These are phyloP conservation scores for Guyanaporus albipodus DNA, from an alignment of 768 basidiomycete genomes.

Conservation along the genomic window DNA sequence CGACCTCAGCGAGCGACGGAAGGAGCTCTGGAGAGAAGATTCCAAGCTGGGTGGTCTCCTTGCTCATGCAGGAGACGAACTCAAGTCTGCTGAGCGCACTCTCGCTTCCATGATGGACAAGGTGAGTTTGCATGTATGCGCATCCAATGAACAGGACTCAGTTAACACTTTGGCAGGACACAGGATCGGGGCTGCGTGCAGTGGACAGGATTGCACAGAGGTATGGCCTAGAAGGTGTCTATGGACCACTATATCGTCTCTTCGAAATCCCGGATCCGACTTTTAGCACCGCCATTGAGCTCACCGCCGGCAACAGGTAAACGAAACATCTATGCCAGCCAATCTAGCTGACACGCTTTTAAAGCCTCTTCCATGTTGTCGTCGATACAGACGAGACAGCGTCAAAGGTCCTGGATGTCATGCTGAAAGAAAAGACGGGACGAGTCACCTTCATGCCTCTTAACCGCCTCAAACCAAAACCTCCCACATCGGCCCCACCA, in stretches of 20 bases:
- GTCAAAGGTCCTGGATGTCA: conserved; percentile 82
- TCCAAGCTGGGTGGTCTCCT: conserved; percentile 79
- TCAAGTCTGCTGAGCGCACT: conserved; percentile 73
- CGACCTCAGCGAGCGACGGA: conserved; percentile 73
- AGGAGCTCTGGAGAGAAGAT: conserved; percentile 95
- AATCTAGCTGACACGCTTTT: conserved; percentile 2
- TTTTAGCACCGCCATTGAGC: conserved; percentile 89
- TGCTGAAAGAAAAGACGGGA: conserved; percentile 91
- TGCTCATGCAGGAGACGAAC: conserved; percentile 72
- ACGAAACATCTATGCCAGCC: neutral
- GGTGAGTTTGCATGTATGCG: conserved; percentile 37
- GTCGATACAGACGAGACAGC: conserved; percentile 97
- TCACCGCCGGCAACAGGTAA: conserved; percentile 94
- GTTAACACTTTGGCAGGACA: conserved; percentile 58
- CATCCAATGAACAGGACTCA: neutral
- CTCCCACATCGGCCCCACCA: conserved; percentile 50
- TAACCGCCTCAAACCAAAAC: conserved; percentile 85
- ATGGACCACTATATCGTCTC: conserved; percentile 90
- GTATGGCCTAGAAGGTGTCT: conserved; percentile 74
- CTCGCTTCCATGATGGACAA: conserved; percentile 96
- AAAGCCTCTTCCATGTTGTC: conserved; percentile 88
- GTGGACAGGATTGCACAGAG: conserved; percentile 81
- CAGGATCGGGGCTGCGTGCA: conserved; percentile 81
- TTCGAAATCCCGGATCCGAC: conserved; percentile 86
- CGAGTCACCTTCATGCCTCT: conserved; percentile 98